Evolutionary conservation across 352 stramenopile genomes (phyloP).

Genomic region (Pilasporangium apinafurcum): DNA sequence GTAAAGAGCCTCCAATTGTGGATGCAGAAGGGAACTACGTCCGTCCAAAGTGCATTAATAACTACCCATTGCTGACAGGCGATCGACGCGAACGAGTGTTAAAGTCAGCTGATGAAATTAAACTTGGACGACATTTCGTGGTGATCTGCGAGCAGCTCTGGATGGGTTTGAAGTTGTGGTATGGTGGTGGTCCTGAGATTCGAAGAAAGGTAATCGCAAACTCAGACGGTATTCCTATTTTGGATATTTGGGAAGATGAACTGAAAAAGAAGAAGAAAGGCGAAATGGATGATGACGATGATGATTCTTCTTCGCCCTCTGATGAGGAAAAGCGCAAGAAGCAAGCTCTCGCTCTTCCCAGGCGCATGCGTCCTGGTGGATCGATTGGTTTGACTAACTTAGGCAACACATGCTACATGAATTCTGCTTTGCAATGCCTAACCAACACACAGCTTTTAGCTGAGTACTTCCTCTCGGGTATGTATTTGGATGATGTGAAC

Average conservation of each 20-base stretch:
- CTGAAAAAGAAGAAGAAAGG: constrained; percentile 56
- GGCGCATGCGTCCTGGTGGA: constrained; percentile 69
- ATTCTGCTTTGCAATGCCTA: constrained; percentile 92
- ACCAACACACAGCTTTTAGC: constrained; percentile 93
- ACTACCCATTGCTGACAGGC: constrained; percentile 64
- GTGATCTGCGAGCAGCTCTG: constrained; percentile 85
- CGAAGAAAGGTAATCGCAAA: constrained; percentile 73
- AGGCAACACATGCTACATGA: constrained; percentile 96
- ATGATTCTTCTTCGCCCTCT: constrained; percentile 26
- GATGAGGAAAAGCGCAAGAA: constrained; percentile 43
- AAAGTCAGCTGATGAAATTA: constrained; percentile 68
- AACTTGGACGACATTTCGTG: constrained; percentile 76
- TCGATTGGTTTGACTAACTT: constrained; percentile 86
- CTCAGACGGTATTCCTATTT: constrained; percentile 41
- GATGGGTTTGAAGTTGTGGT: constrained; percentile 90
- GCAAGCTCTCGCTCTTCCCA: constrained; percentile 52
- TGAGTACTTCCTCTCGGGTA: constrained; percentile 94
- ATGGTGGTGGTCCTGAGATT: constrained; percentile 86
- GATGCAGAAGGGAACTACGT: constrained; percentile 77
- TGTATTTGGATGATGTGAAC: constrained; percentile 94
- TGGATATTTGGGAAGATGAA: constrained; percentile 78
- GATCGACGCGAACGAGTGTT: constrained; percentile 68
- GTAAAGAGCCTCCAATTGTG: constrained; percentile 63
- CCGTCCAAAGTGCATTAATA: constrained; percentile 80
- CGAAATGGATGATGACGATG: constrained; percentile 36